Evolutionary conservation across 2,329 filamentous ascomycete species (phyloP), one percentile per base, ranked within the genome.

Genomic region (Escovopsis sp.): DNA sequence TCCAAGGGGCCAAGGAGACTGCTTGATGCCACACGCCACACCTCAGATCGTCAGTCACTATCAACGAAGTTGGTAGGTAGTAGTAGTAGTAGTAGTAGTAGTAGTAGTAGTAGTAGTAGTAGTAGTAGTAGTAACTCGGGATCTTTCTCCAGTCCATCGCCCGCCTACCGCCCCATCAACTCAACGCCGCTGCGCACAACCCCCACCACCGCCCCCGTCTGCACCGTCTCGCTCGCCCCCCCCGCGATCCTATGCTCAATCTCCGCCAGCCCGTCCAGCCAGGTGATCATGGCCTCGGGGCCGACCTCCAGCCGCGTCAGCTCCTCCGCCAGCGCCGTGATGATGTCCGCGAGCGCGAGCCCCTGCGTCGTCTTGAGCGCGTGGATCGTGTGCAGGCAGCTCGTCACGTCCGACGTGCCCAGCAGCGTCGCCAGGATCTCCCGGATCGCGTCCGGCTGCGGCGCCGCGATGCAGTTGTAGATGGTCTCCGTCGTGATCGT

Each of bases 381-480:
- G 52, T 90, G 90, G 56, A 98, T 77, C 0, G 85, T 93, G 39
- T 73, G 78, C 34, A 98, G 66, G 52, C 88, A 94, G 25, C 82
- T 84, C 2, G 82, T 92, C 33, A 98, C 82, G 51, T 98, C 88
- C 36, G 76, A 72, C 2, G 83, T 94, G 36, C 72, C 76, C 19
- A 96, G 70, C 23, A 98, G 68, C 1, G 85, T 93, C 44, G 79
- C 71, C 45, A 87, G 68, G 36, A 98, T 96, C 47, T 81, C 75
- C 44, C 73, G 70, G 50, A 96, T 85, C 48, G 94, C 88, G 17
- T 79, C 75, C 1, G 90, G 90, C 45, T 92, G 87, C 4, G 90
- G 90, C 2, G 88, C 88, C 8, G 90, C 90, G 52, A 98, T 93
- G 58, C 90, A 98, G 57, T 86, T 87, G 66, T 94, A 98, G 51